These are phyloP conservation scores for Chaetomiaceae sp. DNA, from an alignment of 2,329 filamentous ascomycete genomes.

Conservation along the genomic window DNA sequence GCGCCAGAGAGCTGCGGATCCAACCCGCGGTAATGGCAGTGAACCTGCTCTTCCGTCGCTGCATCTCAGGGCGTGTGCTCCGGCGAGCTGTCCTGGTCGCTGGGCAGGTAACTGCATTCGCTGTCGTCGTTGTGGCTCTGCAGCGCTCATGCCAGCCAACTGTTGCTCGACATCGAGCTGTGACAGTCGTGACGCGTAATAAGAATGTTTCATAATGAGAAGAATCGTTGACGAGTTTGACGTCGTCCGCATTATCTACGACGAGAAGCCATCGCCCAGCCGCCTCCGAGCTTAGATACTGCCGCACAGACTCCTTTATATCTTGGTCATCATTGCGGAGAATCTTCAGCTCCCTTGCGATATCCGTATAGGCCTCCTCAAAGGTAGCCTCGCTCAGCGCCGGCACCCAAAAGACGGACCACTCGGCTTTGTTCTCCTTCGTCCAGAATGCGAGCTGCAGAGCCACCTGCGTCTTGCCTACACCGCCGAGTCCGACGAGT, in stretches of 20 bases:
- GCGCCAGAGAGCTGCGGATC: too few relatives aligned
- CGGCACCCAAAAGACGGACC: conserved; percentile 40
- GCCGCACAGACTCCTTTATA: conserved; percentile 52
- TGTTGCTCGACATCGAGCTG: too few relatives aligned
- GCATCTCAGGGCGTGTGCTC: too few relatives aligned
- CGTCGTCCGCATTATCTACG: conserved; percentile 38
- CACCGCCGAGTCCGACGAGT: conserved; percentile 34
- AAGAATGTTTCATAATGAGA: too few relatives aligned
- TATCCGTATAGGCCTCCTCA: conserved; percentile 33
- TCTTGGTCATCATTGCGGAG: conserved; percentile 48
- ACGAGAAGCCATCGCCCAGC: conserved; percentile 35
- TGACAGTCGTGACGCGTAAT: too few relatives aligned
- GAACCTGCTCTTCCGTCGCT: too few relatives aligned
- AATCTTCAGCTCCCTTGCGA: conserved; percentile 29
- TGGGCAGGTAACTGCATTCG: too few relatives aligned
- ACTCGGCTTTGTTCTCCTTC: conserved; percentile 29
- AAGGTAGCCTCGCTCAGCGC: conserved; percentile 34
- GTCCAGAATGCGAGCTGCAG: conserved; percentile 36
- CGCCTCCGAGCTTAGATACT: conserved; percentile 25
- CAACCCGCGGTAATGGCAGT: too few relatives aligned
- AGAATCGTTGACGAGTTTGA: conserved; percentile 24
- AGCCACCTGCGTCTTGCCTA: conserved; percentile 37
- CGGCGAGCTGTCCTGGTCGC: too few relatives aligned
- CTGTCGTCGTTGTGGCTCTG: too few relatives aligned
- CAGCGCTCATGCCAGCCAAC: too few relatives aligned